Base-by-base conservation (phyloP, 1,139 yeast species). In the Citeromyces siamensis region DNA sequence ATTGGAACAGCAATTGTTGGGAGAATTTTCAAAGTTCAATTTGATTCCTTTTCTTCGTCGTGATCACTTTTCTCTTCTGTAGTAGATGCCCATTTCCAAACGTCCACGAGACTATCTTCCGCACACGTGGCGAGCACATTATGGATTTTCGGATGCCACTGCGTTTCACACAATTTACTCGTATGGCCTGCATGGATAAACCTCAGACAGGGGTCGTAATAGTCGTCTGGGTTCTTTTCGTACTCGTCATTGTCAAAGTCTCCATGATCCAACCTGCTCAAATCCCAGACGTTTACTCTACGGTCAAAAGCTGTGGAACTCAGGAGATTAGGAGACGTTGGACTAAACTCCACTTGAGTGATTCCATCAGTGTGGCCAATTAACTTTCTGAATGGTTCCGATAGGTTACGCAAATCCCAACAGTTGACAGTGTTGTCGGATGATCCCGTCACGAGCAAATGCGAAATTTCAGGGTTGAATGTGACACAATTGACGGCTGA, bases 141-240 rank as follows among this genome's bases (percentile, higher is more conserved):
- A 29, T 53, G 55, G 34, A 72, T 52, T 23, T 36, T 46, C 3
- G 77, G 75, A 47, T 71, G 76, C 44, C 71, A 58, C 39, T 62
- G 71, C 20, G 68, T 56, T 41, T 66, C 75, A 46, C 68, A 64
- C 35, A 72, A 59, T 44, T 72, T 58, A 38, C 64, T 65, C 6
- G 75, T 68, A 52, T 72, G 78, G 13, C 79, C 79, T 12, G 75
- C 78, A 52, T 73, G 78, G 41, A 71, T 63, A 53, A 70, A 72
- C 28, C 49, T 58, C 44, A 76, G 60, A 46, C 79, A 68, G n/a
- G 83, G 83, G 50, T 76, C 84, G 20, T 61, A 61, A 37, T 56
- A 61, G 37, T 55, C 62, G 31, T 44, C 42, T 41, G 48, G 46
- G 40, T 54, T 49, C 51, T 51, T 56, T 50, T 55, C 53, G 40